Evolutionary conservation across 176 grass and related monocot genomes (phyloP), one percentile per base, ranked within the genome.

Genomic region (Oryza longistaminata): DNA sequence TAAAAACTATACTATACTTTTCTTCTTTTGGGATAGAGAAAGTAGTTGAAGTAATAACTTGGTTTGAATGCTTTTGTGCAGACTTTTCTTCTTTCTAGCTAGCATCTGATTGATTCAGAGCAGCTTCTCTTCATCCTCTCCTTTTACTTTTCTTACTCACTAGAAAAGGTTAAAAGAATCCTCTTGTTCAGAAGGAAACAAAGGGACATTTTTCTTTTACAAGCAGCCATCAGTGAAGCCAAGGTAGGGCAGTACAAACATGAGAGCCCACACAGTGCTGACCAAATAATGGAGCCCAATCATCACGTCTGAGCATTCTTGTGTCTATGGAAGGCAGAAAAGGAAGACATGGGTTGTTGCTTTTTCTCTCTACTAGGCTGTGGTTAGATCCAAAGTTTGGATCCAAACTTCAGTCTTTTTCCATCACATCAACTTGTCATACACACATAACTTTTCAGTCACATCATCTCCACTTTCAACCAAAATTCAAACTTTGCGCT

Each of bases 251-350:
- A 53, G 50, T 53, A 53, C 2, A 31, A 31, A 52, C 71, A 75
- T 33, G 42, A 74, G 70, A 75, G 11, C 45, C 82, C 82, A 40
- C 73, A 77, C 73, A 75, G 73, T 77, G 73, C 46, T 77, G 22
- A 77, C 82, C 82, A 69, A 68, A 85, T 85, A 29, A 85, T 77
- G 64, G 65, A 69, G 24, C 34, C 65, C 83, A 77, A 77, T 70
- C 83, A 85, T 77, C 71, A 85, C 65, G 42, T 53, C 27, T 22
- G 82, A 22, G 45, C 62, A 68, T 52, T 16, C 16, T 11, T 60
- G 11, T 75, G 14, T 55, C 52, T 19, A 19, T 34, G 43, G 39
- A 49, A 21, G 33, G 16, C 5, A 22, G 45, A 14, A 75, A 83
- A 68, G 62, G 27, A 40, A 39, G 31, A 17, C 42, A 46, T 29